Evolutionary conservation across 2,329 filamentous ascomycete genomes (phyloP), one percentile per base, ranked within the genome.

Genomic region (Acrocalymma vagum): DNA sequence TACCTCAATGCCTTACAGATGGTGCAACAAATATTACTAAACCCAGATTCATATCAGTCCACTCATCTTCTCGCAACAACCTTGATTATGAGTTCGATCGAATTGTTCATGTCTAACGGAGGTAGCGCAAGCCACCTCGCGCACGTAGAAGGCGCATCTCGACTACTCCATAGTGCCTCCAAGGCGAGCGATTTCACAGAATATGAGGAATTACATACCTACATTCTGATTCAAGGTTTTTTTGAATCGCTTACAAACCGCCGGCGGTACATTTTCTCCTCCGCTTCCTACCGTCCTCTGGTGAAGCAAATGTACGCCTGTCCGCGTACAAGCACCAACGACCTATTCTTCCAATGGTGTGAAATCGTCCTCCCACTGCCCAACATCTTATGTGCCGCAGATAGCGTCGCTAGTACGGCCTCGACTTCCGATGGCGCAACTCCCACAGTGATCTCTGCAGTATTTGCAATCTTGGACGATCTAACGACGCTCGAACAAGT

Each of bases 41-140:
- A 48, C 13, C 42, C 48, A 2, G 34, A 43, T 16, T 42, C 48
- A 2, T 22, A 35, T 1, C 14, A 38, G 9, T 39, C 51, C 4
- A 48, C 37, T 28, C 40, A 57, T 21, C 17, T 59, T 9, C 26
- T 57, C 3, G 53, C 51, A 7, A 53, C 55, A 7, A 53, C 51
- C 7, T 41, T 59, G 11, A 51, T 57, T 0, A 48, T 59, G 48
- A 51, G 51, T 24, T 53, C 48, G 8, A 53, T 33, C 1, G 55
- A 59, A 28, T 18, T 53, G 4, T 57, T 59, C 37, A 30, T 59
- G 27, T 51, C 45, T 6, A 55, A 53, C 21, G 53, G 46, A 18
- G 46, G 42, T 25, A 47, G 46, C 11, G 16, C 38, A 8, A 52
- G 48, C 34, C 51, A 54, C 24, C 28, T 42, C 7, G 42, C 46